A percentile compares a stretch with the other conserved stretches of the same genome.
Evolutionary conservation across 768 basidiomycete genomes (phyloP).

Genomic region (Podaxis sp.): DNA sequence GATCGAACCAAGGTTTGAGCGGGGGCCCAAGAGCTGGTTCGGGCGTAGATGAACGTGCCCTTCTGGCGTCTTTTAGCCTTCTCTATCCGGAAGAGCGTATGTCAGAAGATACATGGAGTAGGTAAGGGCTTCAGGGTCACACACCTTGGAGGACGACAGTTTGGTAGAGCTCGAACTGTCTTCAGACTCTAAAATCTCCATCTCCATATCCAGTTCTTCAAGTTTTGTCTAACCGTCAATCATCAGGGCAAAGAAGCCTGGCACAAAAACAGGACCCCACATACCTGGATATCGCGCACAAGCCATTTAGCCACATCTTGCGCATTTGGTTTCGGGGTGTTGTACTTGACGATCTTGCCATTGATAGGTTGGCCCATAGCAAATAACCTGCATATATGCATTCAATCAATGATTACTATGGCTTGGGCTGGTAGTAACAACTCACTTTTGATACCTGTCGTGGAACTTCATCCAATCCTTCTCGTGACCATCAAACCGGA

Average conservation of each 20-base stretch:
- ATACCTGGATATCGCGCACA: constrained; percentile 10
- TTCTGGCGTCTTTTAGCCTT: not conserved
- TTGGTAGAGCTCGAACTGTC: not conserved
- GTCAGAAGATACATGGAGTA: not conserved
- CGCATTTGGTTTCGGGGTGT: constrained; percentile 8
- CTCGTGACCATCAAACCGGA: constrained; percentile 10
- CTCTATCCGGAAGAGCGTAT: not conserved
- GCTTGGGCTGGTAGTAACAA: not conserved
- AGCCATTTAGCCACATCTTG: constrained; percentile 7
- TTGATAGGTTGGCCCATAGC: constrained; percentile 6
- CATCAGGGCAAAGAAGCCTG: not conserved
- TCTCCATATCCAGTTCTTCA: constrained; percentile 5
- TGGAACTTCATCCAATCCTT: constrained; percentile 10
- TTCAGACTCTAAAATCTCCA: constrained; percentile 4
- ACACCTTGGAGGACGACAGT: not conserved
- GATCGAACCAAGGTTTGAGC: constrained; percentile 3
- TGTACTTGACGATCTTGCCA: constrained; percentile 11
- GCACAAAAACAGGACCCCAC: not conserved
- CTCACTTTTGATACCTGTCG: constrained; percentile 7
- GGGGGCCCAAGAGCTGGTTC: not conserved
- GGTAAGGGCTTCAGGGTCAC: not conserved
- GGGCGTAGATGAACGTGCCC: not conserved
- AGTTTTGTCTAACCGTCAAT: not conserved
- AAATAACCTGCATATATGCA: constrained; percentile 3
- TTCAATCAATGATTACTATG: not conserved